Percentiles rank a stretch among this genome's conserved stretches.
Conservation (phyloP, 345 rosid species). For the Turnera subulata region DNA sequence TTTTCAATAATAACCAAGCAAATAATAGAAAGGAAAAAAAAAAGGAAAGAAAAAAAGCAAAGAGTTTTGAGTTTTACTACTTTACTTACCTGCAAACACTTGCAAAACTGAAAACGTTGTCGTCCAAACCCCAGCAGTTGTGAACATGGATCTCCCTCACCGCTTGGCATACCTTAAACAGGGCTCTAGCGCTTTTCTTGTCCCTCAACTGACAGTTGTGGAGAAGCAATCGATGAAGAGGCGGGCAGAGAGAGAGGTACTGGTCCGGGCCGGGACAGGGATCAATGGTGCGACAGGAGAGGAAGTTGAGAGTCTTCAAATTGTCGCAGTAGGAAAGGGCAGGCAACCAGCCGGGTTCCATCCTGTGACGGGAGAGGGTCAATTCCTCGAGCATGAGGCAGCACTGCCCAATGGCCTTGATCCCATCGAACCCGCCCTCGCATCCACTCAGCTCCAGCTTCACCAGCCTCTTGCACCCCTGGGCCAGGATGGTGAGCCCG, state of each 20-base stretch:
- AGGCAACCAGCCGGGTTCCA: slow-evolving; percentile 90
- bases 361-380: slow-evolving; percentile 72
- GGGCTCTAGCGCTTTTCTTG: slow-evolving; percentile 48
- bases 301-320: slow-evolving; percentile 76
- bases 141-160: slow-evolving; percentile 66
- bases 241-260: slow-evolving; percentile 60
- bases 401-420: slow-evolving; percentile 87
- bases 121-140: slow-evolving; percentile 89
- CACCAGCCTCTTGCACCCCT: slow-evolving; percentile 83
- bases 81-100: slow-evolving; percentile 68
- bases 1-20: no score
- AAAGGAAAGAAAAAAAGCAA: not conserved
- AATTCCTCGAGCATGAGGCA: slow-evolving; percentile 96
- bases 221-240: slow-evolving; percentile 75
- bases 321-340: slow-evolving; percentile 81
- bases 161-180: slow-evolving; percentile 69
- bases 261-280: slow-evolving; percentile 61
- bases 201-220: slow-evolving; percentile 76
- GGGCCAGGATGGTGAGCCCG: slow-evolving; percentile 85
- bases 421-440: slow-evolving; percentile 90
- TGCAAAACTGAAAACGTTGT: slow-evolving; percentile 63
- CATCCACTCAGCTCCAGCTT: slow-evolving; percentile 89
- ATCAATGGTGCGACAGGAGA: slow-evolving; percentile 73
- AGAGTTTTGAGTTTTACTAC: no score
- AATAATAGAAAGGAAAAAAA: slow-evolving; percentile 11